A percentile compares a stretch with the other conserved stretches of the same genome.
These are phyloP conservation scores for Populus simonii DNA, from an alignment of 345 rosid species.

Conservation along the genomic window DNA sequence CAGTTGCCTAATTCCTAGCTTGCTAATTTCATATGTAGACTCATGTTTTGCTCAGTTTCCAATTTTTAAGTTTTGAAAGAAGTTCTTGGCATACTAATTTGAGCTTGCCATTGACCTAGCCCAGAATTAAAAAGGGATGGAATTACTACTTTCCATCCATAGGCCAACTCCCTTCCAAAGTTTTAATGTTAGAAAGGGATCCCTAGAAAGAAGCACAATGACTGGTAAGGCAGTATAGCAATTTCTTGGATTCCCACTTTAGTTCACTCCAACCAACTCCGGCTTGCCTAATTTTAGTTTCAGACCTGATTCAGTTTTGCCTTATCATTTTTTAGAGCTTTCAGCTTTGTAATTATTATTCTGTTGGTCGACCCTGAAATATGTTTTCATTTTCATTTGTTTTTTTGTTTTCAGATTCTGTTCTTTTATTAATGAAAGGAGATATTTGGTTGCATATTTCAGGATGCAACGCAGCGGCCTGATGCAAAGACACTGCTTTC, in stretches of 20 bases:
- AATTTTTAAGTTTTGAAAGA: not conserved
- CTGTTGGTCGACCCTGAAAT: not conserved
- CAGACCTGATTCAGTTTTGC: not conserved
- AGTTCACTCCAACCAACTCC: not conserved
- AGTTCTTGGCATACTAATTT: not conserved
- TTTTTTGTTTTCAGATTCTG: not conserved
- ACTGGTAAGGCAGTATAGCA: not conserved
- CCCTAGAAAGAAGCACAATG: not conserved
- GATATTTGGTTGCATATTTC: slow-evolving; percentile 24
- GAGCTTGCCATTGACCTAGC: not conserved
- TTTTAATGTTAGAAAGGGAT: not conserved
- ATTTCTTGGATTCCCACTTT: not conserved
- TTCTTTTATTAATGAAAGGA: not conserved
- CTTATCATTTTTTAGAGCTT: not conserved
- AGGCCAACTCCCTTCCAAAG: not conserved
- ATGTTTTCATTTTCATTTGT: not conserved
- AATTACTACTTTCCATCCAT: not conserved
- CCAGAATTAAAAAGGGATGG: not conserved
- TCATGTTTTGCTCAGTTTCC: not conserved
- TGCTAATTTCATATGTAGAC: not conserved
- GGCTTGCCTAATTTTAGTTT: not conserved
- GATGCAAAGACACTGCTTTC: slow-evolving; percentile 99
- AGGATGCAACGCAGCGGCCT: slow-evolving; percentile 99
- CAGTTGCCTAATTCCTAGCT: not conserved
- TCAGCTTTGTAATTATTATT: not conserved